Evolutionary conservation across 2,329 filamentous ascomycete species (phyloP), one percentile per base, ranked within the genome.

Genomic region (Colletotrichum falcatum): DNA sequence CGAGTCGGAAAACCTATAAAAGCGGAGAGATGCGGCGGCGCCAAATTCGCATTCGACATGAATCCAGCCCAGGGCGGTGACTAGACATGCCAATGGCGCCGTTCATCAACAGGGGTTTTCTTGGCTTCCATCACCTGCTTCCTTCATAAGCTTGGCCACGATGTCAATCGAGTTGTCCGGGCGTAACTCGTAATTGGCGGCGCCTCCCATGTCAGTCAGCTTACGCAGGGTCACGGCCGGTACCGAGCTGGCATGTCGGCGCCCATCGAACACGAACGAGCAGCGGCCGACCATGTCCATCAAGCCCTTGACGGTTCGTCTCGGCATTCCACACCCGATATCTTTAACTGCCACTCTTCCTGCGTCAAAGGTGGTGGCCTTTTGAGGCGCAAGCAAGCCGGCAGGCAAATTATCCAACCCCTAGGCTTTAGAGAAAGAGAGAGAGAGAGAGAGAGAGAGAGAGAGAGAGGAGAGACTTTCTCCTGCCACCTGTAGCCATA

Each of bases 111-210:
- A 23, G 18, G 8, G 37, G 23, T 44, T 48, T 37, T 12, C 26
- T 61, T 49, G 26, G 58, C 14, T 7, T 14, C 33, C 11, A 37
- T 20, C 26, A 49, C n/a, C 58, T 37, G n/a, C 33, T 49, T 35
- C 28, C 30, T 28, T 35, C 26, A n/a, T 20, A 28, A 28, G 20
- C 30, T 26, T 20, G 44, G 58, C 37, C 58, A 49, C 8, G 58
- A 61, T 61, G 26, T 49, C 58, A 61, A 20, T 9, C n/a, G 18
- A 61, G 58, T 49, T 30, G 44, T 28, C 49, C n/a, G 35, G 58
- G 30, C 42, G 33, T 33, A 14, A 3, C 5, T 35, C 26, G 26
- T 23, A 18, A 49, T 49, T 37, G 30, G 58, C 11, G 18, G 30
- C 30, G 44, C n/a, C 33, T 49, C 16, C 23, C 42, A 33, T 9